Evolutionary conservation across 179 eudicot species (phyloP), one percentile per base, ranked within the genome.

Genomic region (Patellifolia procumbens): DNA sequence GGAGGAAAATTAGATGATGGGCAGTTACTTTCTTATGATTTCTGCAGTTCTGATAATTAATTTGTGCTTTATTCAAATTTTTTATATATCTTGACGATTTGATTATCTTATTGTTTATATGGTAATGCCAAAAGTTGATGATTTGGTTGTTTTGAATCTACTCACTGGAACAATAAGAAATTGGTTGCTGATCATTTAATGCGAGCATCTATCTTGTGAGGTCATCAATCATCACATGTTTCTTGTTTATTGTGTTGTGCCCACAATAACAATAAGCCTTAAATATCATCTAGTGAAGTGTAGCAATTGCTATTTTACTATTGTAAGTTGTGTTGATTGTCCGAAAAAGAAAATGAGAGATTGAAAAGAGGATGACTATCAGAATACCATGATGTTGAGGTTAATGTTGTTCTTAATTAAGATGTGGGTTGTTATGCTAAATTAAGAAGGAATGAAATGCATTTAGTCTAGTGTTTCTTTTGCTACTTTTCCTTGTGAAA

Each of bases 141-240:
- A 32, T 72, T 52, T 51, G 22, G 48, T 29, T 28, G 32, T 42
- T 46, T 46, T 31, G 59, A 17, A 70, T 17, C 49, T 51, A 51
- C n/a, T 26, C n/a, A 68, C 5, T 26, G 13, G 71, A 68, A 43
- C 55, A 37, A 19, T 35, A 22, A 63, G 17, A n/a, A 32, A 29
- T 16, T 45, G 58, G 12, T 5, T 59, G 74, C 15, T 39, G 31
- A 60, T 37, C 55, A 35, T 34, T 69, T 29, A 24, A 39, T 76
- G 67, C 56, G 15, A 63, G 48, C 75, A 31, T 32, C 29, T 59
- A 46, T 70, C 80, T 45, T 73, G 69, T 70, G 76, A 48, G 76
- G 24, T 58, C 67, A 56, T 26, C 52, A n/a, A 26, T 13, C 17
- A 31, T 73, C 76, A 73, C 51, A 73, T 24, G 22, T 39, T 39